These are phyloP conservation scores for Vaccinium corymbosum DNA, from an alignment of 148 eudicot species.

Conservation along the genomic window DNA sequence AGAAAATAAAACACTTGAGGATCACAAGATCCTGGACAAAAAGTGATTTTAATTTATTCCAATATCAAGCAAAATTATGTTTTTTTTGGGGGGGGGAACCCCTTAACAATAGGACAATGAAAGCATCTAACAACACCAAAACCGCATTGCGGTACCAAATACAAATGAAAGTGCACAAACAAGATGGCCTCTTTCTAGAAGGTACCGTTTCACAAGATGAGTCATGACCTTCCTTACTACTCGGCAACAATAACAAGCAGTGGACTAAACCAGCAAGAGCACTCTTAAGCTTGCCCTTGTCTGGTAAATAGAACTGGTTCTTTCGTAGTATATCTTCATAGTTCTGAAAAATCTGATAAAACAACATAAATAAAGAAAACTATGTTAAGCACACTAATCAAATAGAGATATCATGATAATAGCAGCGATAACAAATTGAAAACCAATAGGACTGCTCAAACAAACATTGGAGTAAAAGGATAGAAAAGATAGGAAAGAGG, in stretches of 20 bases:
- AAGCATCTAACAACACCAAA: background rate
- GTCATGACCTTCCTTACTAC: conserved; percentile 34
- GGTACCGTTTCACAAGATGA: conserved; percentile 40
- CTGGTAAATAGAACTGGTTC: conserved; percentile 71
- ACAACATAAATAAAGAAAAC: background rate
- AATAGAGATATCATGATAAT: background rate
- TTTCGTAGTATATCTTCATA: conserved; percentile 65
- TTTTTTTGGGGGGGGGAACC: too few relatives aligned
- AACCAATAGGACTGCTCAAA: background rate
- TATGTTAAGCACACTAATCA: background rate
- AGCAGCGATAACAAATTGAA: background rate
- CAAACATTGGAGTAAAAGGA: background rate
- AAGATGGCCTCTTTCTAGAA: conserved; percentile 10
- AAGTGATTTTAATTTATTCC: background rate
- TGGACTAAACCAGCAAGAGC: conserved; percentile 59
- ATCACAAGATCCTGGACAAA: background rate
- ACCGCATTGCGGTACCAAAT: background rate
- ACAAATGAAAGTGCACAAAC: conserved; percentile 8
- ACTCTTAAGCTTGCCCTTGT: conserved; percentile 72
- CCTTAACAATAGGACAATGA: background rate
- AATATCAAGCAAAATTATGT: background rate
- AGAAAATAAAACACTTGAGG: background rate
- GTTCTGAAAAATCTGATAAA: conserved; percentile 59
- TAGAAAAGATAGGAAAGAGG: background rate
- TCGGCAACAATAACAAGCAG: conserved; percentile 77